These are phyloP conservation scores for Flueggea neowawraea DNA, from an alignment of 441 rosid genomes.

Conservation along the genomic window DNA sequence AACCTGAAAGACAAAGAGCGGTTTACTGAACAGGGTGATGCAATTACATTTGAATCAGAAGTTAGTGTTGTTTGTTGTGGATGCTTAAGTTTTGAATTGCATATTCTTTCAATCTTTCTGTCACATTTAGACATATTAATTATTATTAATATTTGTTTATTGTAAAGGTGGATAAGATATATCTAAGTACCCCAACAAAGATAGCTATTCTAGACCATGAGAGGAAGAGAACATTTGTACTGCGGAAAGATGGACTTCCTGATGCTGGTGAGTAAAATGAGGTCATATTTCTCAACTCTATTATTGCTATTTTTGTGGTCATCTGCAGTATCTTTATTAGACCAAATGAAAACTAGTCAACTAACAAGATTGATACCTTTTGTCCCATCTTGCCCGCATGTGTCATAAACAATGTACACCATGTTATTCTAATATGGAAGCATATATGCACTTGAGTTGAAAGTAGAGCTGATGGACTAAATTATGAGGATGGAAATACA, in stretches of 20 bases:
- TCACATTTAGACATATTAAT: constrained; percentile 3
- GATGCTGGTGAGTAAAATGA: constrained; percentile 70
- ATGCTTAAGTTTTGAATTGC: constrained; percentile 7
- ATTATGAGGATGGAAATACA: too few species aligned
- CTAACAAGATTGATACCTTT: too few species aligned
- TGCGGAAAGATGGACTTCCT: constrained; percentile 94
- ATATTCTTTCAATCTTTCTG: constrained; percentile 9
- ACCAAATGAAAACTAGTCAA: too few species aligned
- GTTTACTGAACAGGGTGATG: constrained; percentile 95
- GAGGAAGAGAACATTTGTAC: constrained; percentile 85
- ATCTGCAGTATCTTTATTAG: too few species aligned
- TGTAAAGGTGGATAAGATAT: constrained; percentile 73
- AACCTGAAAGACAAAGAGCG: constrained; percentile 74
- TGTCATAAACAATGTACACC: too few species aligned
- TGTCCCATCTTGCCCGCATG: too few species aligned
- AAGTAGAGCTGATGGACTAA: too few species aligned
- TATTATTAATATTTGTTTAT: constrained; percentile 6
- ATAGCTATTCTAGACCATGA: constrained; percentile 92
- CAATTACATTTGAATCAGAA: constrained; percentile 88
- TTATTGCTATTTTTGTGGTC: not conserved
- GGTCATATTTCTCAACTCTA: not conserved
- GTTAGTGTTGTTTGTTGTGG: constrained; percentile 32
- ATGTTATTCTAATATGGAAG: too few species aligned
- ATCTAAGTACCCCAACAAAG: constrained; percentile 88
- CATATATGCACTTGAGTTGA: too few species aligned